Evolutionary conservation across 1,284 basidiomycete genomes (phyloP), one percentile per base, ranked within the genome.

Genomic region (Cryptococcus wingfieldii): DNA sequence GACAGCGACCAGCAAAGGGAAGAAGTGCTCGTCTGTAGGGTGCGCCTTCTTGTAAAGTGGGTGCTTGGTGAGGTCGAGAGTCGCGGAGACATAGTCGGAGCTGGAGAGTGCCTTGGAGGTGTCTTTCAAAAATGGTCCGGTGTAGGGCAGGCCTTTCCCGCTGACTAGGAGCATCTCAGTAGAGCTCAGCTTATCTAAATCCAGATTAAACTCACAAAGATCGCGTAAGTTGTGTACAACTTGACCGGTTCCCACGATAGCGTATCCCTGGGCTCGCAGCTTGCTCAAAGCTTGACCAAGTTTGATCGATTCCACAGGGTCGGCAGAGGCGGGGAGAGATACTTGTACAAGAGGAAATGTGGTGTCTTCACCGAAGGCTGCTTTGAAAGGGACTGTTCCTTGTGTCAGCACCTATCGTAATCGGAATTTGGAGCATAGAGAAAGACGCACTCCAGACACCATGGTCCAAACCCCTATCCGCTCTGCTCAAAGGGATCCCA

Each of bases 391-490:
- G 12, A 79, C 78, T 76, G 56, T 19, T 19, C 19, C 19, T 19
- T 19, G 19, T 19, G 19, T 19, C 19, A 19, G 19, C 19, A 19
- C 19, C 19, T 19, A 19, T 19, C 19, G 19, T 19, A 19, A 19
- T 19, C 19, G 19, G 2, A 19, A 19, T 19, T 19, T 19, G 19
- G 19, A 19, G 19, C 19, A 19, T 19, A 16, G 37, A 50, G 14
- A 31, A 9, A 4, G 18, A 65, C 71, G 59, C 55, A 73, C 70
- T 65, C 69, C 70, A 80, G 10, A 79, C 70, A 47, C 79, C 79
- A 60, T 80, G 79, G 64, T 80, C 79, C 37, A 77, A 61, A 0
- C 79, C 79, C 7, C 79, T 65, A 27, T 68, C 60, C 18, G 59
- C 66, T 19, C 55, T 60, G 23, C 54, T 39, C 23, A 66, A 60